Percentiles rank a stretch among this genome's conserved stretches.
phyloP scores from a whole-genome alignment of 345 rosid genomes.

The Xanthoceras sorbifolium region DNA sequence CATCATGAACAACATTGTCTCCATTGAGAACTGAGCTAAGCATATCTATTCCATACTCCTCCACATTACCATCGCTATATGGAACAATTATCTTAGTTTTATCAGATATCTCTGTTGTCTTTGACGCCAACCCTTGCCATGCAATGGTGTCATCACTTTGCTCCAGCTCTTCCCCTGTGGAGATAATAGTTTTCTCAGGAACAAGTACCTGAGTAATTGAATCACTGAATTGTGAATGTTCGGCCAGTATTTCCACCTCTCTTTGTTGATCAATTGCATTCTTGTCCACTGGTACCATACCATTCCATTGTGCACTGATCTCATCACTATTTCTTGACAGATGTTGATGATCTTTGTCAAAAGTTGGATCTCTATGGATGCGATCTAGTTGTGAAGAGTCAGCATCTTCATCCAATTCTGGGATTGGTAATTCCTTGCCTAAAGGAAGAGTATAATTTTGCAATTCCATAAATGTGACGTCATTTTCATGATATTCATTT shows the following conservation, averaged over 20 bases:
- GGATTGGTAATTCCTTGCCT: conserved; percentile 43
- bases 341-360: conserved; percentile 13
- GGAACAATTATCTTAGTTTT: conserved; percentile 17
- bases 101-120: conserved; percentile 15
- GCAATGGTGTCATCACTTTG: conserved; percentile 23
- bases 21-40: background rate
- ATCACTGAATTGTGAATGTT: conserved; percentile 6
- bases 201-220: conserved; percentile 21
- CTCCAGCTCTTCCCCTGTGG: conserved; percentile 28
- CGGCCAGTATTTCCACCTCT: conserved; percentile 22
- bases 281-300: conserved; percentile 14
- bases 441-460: conserved; percentile 32
- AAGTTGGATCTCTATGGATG: conserved; percentile 13
- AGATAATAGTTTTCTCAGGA: conserved; percentile 29
- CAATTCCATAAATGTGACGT: conserved; percentile 25
- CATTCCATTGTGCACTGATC: conserved; percentile 27
- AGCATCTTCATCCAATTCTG: conserved; percentile 37
- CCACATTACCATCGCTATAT: conserved; percentile 22
- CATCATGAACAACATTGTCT: conserved; percentile 44
- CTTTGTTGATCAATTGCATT: conserved; percentile 21
- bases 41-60: conserved; percentile 23
- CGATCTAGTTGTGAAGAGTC: conserved; percentile 23
- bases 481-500: conserved; percentile 27
- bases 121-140: conserved; percentile 23
- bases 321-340: conserved; percentile 16